Evolutionary conservation across 1,284 basidiomycete species (phyloP), one percentile per base, ranked within the genome.

Genomic region (Rhodotorula glutinis): DNA sequence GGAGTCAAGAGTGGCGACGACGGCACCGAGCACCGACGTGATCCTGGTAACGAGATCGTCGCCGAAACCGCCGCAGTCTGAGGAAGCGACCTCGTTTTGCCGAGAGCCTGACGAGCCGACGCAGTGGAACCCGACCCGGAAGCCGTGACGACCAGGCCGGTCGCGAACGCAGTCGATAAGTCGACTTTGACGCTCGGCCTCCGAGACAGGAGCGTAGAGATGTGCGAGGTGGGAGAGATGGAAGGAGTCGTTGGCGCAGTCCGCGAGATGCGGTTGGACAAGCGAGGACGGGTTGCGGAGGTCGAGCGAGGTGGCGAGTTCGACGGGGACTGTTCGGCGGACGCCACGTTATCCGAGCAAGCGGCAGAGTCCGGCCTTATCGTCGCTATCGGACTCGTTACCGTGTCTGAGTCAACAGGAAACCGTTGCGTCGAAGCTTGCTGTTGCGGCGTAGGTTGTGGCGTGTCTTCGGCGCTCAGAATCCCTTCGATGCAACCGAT

Each of bases 181-280:
- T 51, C 49, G 25, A 51, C 49, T n/a, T 51, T 51, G 25, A 51
- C 49, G 49, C 49, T 51, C 49, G 49, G 49, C 2, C 49, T n/a
- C 13, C 49, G n/a, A 23, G 49, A 29, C n/a, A 51, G 3, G 25
- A 51, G 16, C n/a, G 49, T 16, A 2, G 49, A 51, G 25, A 51
- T 25, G 13, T 25, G 49, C 25, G 49, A 25, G 13, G 25, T 51
- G 2, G 49, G 49, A 3, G 49, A 51, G n/a, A 51, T 51, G 16
- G 49, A 51, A 7, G 49, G 49, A 2, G 49, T 51, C 2, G 49
- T 27, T 13, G 49, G 49, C 7, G 49, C 49, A 11, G 49, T 51
- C 9, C 49, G 49, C n/a, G 49, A 51, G n/a, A 51, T 8, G 27
- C 49, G 49, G 16, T 25, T 14, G n/a, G 25, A 7, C 7, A 17